Percentiles rank a stretch among this genome's conserved stretches.
phyloP scores from a whole-genome alignment of 1,139 yeast species.

The Starmera stellimalicola region DNA sequence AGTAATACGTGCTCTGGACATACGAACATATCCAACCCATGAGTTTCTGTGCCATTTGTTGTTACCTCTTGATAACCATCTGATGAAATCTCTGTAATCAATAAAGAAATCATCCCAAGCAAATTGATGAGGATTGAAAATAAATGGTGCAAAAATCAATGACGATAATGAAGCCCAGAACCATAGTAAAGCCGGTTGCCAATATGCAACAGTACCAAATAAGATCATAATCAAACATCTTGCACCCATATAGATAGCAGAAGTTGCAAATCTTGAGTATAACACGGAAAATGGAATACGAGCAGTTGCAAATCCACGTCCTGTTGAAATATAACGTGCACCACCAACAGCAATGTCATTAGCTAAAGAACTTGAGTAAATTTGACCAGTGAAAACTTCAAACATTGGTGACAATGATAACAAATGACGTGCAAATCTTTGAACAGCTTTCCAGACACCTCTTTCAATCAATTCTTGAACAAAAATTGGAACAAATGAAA shows the following conservation, averaged over 20 bases:
- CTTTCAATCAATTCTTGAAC: conserved; percentile 97
- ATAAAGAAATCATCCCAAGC: conserved; percentile 98
- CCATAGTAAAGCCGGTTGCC: conserved; percentile 98
- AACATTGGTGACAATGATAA: conserved; percentile 90
- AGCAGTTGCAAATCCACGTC: conserved; percentile 98
- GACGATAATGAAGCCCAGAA: conserved; percentile 96
- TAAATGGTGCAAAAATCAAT: conserved; percentile 84
- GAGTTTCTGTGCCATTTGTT: conserved; percentile 98
- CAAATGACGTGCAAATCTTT: conserved; percentile 85
- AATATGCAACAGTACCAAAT: conserved; percentile 86
- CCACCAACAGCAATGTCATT: conserved; percentile 98
- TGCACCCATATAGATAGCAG: conserved; percentile 94
- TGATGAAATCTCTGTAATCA: conserved; percentile 95
- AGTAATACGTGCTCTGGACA: conserved; percentile 92
- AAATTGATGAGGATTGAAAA: conserved; percentile 98
- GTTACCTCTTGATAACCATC: conserved; percentile 99
- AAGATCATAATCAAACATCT: conserved; percentile 82
- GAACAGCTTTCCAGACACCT: conserved; percentile 93
- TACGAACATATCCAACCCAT: conserved; percentile 96
- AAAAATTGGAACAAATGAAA: conserved; percentile 90
- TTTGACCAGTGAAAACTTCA: conserved; percentile 98
- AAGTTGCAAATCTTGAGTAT: conserved; percentile 94
- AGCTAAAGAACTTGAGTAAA: conserved; percentile 82
- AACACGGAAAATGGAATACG: conserved; percentile 95
- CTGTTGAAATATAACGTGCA: conserved; percentile 97